Evolutionary conservation across 176 grass and related monocot species (phyloP).

Genomic region (Guadua angustifolia): DNA sequence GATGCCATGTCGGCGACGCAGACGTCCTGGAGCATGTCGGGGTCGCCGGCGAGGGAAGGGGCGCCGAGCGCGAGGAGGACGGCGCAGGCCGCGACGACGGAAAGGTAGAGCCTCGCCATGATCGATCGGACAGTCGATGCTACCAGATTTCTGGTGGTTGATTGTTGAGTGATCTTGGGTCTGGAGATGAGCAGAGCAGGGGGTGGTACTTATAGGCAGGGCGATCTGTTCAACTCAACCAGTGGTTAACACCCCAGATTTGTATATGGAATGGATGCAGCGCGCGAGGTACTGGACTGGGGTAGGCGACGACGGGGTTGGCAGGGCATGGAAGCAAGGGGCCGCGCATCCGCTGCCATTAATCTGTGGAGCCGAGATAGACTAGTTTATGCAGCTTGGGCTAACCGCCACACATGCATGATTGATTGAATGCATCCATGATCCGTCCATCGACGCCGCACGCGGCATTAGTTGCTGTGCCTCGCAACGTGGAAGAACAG

Average conservation of each 20-base stretch:
- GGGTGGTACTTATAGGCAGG: conserved; percentile 37
- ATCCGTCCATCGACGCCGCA: not conserved
- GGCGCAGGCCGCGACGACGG: conserved; percentile 30
- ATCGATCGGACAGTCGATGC: not conserved
- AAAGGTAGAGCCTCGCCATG: conserved; percentile 44
- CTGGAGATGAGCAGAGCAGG: conserved; percentile 13
- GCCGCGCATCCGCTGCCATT: not conserved
- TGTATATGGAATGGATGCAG: not conserved
- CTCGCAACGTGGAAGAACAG: not conserved
- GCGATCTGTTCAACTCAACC: not conserved
- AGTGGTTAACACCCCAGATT: not conserved
- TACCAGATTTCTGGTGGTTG: not conserved
- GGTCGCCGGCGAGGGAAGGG: conserved; percentile 49
- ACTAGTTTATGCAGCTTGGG: conserved; percentile 36
- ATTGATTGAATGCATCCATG: not conserved
- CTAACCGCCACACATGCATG: conserved; percentile 20
- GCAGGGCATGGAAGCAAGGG: not conserved
- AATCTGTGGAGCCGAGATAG: conserved; percentile 3
- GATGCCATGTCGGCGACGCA: conserved; percentile 66
- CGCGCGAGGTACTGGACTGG: not conserved
- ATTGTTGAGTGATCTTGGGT: not conserved
- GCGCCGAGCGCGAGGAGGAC: conserved; percentile 33
- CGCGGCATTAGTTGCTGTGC: not conserved
- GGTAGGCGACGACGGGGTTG: not conserved
- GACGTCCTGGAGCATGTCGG: conserved; percentile 85